Conservation (phyloP, 2,329 filamentous ascomycete genomes). For the Trichoderma sp. region DNA sequence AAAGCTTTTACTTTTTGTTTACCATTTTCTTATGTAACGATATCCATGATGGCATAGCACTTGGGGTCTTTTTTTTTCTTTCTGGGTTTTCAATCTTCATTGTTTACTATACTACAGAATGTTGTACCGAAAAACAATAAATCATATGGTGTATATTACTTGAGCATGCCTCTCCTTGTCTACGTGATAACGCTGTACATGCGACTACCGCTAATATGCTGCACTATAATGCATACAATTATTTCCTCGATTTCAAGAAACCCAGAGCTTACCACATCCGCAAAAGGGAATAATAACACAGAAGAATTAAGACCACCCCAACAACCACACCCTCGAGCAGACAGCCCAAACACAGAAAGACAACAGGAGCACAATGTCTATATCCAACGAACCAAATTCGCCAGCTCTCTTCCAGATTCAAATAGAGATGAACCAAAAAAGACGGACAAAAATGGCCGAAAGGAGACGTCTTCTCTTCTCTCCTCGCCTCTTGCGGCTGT, state of each 20-base stretch:
- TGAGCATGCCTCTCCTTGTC: not conserved
- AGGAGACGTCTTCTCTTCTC: not conserved
- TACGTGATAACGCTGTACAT: not conserved
- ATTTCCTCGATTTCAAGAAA: not conserved
- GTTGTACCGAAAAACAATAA: not conserved
- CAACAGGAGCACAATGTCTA: not conserved
- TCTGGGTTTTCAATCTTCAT: not conserved
- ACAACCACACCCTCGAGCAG: not conserved
- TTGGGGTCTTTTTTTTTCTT: not conserved
- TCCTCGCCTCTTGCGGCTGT: conserved; percentile 7
- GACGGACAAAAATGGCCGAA: not conserved
- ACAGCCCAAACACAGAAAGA: not conserved
- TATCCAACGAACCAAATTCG: not conserved
- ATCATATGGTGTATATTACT: not conserved
- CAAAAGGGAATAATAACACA: not conserved
- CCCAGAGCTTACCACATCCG: not conserved
- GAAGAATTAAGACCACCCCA: not conserved
- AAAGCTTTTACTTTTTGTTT: not conserved
- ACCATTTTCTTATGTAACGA: not conserved
- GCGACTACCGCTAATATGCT: not conserved
- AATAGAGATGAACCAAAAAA: not conserved
- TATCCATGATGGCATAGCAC: conserved; percentile 18
- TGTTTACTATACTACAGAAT: not conserved
- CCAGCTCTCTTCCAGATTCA: not conserved
- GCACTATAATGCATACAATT: not conserved